Evolutionary conservation across 306 rosid genomes (phyloP), one percentile per base, ranked within the genome.

Genomic region (Prosopis cineraria): DNA sequence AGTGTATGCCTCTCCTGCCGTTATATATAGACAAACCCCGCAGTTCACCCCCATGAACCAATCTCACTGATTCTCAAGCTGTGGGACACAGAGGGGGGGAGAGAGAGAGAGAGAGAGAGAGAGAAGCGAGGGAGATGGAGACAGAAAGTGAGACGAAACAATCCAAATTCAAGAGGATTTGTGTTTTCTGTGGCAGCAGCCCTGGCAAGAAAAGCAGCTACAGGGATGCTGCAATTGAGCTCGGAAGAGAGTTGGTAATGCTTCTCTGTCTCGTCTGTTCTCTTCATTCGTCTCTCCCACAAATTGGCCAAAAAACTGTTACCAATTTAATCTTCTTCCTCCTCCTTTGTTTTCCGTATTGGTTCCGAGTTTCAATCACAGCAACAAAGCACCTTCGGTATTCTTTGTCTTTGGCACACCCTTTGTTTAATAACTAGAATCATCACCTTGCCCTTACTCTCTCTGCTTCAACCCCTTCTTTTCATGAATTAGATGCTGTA

Each of bases 161-260:
- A 79, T 88, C 98, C n/a, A 92, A 88, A 75, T 94, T 94, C 93
- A 90, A 90, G 79, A 90, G 89, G 88, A 83, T 94, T 80, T 92
- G 98, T 86, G 98, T 94, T 16, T 94, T 94, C 82, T 94, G 98
- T 83, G 98, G 97, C 6, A 94, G 98, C 66, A 92, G 98, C 73
- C 91, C 92, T 0, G 97, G 98, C 44, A 94, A 94, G 75, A 94
- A 94, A 80, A 87, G 77, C 72, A 89, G 80, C 68, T 94, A 94
- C 69, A 88, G 87, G 75, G 98, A 94, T 37, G 95, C 98, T 82
- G 97, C 98, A 80, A 89, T 92, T 82, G 95, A 92, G 80, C 98
- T 94, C 65, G 98, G 91, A 72, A 84, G 74, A 64, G 97, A 90
- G 81, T 82, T 94, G 92, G 98, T 94, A 90, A 81, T 86, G 79